Evolutionary conservation across 345 rosid species (phyloP).

Genomic region (Melaleuca quinquenervia): DNA sequence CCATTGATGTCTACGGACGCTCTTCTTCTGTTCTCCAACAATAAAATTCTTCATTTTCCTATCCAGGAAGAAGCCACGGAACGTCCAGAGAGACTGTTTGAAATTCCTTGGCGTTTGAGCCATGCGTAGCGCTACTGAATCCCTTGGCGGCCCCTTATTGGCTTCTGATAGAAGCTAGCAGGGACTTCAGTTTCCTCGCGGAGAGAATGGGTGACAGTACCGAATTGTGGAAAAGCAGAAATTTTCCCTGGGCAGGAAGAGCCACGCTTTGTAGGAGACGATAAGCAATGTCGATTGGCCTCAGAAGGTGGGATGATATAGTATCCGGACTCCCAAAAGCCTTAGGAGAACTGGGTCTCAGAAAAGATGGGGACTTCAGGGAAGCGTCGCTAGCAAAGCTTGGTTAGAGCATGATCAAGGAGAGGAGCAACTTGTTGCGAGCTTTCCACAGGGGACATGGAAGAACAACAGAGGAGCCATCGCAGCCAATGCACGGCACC

Average conservation of each 20-base stretch:
- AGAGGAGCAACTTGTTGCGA: not conserved
- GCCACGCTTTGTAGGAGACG: not conserved
- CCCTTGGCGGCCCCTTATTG: not conserved
- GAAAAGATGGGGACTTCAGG: not conserved
- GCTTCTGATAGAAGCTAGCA: not conserved
- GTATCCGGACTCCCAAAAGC: not conserved
- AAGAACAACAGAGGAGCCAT: not conserved
- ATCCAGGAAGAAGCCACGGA: not conserved
- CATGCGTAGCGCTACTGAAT: not conserved
- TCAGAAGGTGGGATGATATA: not conserved
- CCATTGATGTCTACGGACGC: not conserved
- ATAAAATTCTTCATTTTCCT: not conserved
- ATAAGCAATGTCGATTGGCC: not conserved
- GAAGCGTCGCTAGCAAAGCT: not conserved
- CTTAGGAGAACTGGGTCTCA: not conserved
- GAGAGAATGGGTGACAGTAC: not conserved
- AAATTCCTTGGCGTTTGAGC: not conserved
- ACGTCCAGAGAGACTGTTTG: not conserved
- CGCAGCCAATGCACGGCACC: not conserved
- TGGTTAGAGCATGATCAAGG: not conserved
- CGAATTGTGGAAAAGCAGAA: not conserved
- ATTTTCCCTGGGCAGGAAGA: not conserved
- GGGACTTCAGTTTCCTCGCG: not conserved
- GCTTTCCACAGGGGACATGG: not conserved
- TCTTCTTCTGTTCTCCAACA: fast-evolving